Evolutionary conservation across 164 flowering plant species (phyloP), one percentile per base, ranked within the genome.

Genomic region (Tinospora cordifolia): DNA sequence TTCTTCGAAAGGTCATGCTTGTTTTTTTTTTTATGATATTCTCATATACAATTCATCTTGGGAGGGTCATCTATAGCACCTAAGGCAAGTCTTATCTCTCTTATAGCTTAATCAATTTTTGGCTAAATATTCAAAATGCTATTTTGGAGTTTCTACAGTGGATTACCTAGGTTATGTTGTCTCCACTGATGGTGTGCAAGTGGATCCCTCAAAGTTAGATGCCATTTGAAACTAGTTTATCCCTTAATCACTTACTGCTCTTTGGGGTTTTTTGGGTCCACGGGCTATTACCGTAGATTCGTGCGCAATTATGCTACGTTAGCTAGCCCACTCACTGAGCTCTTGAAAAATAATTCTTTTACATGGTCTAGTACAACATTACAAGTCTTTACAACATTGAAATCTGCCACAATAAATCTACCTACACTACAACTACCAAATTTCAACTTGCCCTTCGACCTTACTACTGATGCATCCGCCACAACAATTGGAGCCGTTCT

Each of bases 151-250:
- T 44, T 44, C 64, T 9, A 25, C 64, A 62, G 64, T 62, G 4
- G 64, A 62, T 4, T 62, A 62, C 24, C 27, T 62, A 22, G 64
- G 64, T 24, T 30, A 62, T 62, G 24, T 62, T 62, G 64, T 62
- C 8, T n/a, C 64, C 10, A 8, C 25, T 26, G 11, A 25, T 21
- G 34, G 64, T 5, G 64, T 62, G 27, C 8, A 6, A 22, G 34
- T 62, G 27, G 64, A 62, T 14, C 27, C 8, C 19, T 19, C 64
- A 10, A 62, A 62, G 27, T 8, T 62, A 6, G 27, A 22, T 3
- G 64, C 24, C 25, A 62, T 62, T 11, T 30, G 8, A 8, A 12
- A 21, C 8, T 62, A 30, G 64, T 30, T 30, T 21, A 22, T 6
- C 10, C 64, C 64, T 21, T 6, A 0, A 6, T 21, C 5, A 9